Percentiles rank a stretch among this genome's conserved stretches.
These are phyloP conservation scores for Blastocystis sp. DNA, from an alignment of 352 stramenopile genomes.

Conservation along the genomic window DNA sequence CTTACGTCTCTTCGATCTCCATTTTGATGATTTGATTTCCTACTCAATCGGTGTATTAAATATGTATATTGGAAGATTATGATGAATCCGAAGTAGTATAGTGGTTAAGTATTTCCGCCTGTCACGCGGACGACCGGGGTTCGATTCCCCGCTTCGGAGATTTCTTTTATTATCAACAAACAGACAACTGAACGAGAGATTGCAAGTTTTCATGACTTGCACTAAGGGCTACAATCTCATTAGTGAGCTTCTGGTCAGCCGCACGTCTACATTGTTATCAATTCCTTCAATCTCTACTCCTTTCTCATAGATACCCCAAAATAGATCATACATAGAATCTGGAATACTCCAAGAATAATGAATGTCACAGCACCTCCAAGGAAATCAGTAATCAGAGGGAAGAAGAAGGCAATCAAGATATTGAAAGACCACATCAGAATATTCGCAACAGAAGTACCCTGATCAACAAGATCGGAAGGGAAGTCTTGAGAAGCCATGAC, in stretches of 20 bases:
- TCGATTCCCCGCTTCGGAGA: background rate
- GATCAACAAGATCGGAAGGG: constrained; percentile 31
- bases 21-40: background rate
- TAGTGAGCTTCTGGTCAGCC: background rate
- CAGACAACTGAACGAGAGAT: background rate
- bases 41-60: background rate
- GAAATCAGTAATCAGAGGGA: constrained; percentile 46
- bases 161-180: background rate
- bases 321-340: constrained; percentile 55
- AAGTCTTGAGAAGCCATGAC: constrained; percentile 62
- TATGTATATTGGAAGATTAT: background rate
- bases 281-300: background rate
- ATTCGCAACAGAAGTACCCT: constrained; percentile 51
- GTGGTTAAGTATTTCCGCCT: background rate
- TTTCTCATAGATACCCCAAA: constrained; percentile 58
- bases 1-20: background rate
- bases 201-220: constrained; percentile 18
- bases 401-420: constrained; percentile 42
- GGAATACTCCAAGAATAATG: constrained; percentile 50
- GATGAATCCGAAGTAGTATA: background rate
- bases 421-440: constrained; percentile 54
- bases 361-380: constrained; percentile 45
- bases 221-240: constrained; percentile 16
- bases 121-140: no score
- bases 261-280: background rate